Evolutionary conservation across 1,284 basidiomycete species (phyloP).

Genomic region (Trichosporon sp.): DNA sequence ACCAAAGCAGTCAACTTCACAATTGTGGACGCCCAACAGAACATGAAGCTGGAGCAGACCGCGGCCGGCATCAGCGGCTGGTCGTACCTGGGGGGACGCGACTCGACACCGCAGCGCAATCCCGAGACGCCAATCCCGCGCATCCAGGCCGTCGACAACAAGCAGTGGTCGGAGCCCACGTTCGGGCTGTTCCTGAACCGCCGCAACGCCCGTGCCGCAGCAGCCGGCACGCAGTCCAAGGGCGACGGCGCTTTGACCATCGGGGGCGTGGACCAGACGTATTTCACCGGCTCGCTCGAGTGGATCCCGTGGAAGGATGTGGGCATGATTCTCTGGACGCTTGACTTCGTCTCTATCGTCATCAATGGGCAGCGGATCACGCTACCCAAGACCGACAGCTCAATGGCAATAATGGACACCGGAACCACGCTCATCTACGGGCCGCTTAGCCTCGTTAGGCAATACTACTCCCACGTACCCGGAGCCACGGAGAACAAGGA

Average conservation of each 20-base stretch:
- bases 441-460: not conserved
- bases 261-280: not conserved
- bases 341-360: not conserved
- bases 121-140: not conserved
- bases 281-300: not conserved
- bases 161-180: conserved; percentile 58
- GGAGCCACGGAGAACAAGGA: not conserved
- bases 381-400: not conserved
- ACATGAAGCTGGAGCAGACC: not conserved
- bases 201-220: not conserved
- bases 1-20: not conserved
- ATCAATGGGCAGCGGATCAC: not conserved
- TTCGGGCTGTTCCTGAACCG: conserved; percentile 76
- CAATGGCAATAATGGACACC: conserved; percentile 8
- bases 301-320: not conserved
- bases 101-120: not conserved
- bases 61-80: not conserved
- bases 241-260: not conserved
- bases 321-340: not conserved
- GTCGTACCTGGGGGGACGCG: not conserved
- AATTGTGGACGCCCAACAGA: not conserved
- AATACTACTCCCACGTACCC: conserved; percentile 2
- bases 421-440: conserved; percentile 8
- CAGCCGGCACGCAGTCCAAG: not conserved
- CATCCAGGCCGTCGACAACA: not conserved